Evolutionary conservation across 176 grass and related monocot genomes (phyloP).

Genomic region (Melocanna baccifera): DNA sequence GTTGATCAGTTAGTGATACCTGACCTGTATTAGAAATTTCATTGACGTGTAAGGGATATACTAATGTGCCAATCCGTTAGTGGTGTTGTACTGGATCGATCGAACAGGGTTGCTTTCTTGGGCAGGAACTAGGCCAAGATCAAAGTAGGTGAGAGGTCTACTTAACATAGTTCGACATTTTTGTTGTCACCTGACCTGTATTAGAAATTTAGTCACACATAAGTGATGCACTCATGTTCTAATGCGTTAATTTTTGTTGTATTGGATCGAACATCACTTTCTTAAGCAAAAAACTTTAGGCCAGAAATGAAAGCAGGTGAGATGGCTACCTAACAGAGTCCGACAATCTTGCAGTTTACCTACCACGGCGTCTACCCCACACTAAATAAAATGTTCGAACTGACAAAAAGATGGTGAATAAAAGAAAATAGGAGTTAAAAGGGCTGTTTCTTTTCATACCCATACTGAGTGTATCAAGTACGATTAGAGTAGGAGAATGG

Average conservation of each 20-base stretch:
- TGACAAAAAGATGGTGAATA: neutral
- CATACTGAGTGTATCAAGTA: neutral
- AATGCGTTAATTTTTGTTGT: neutral
- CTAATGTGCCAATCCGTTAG: neutral
- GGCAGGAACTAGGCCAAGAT: neutral
- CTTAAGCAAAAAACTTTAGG: neutral
- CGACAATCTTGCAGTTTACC: constrained; percentile 13
- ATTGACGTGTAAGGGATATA: neutral
- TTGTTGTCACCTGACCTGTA: neutral
- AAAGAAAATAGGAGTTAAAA: neutral
- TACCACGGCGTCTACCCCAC: constrained; percentile 14
- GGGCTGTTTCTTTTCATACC: neutral
- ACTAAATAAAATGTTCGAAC: neutral
- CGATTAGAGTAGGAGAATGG: neutral
- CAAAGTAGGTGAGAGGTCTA: neutral
- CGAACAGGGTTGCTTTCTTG: neutral
- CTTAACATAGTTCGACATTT: neutral
- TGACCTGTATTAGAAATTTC: neutral
- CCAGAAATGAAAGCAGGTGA: constrained; percentile 1
- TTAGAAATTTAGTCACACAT: neutral
- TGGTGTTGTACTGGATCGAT: neutral
- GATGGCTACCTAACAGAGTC: constrained; percentile 18
- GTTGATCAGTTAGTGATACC: neutral
- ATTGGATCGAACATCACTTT: neutral
- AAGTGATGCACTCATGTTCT: neutral